Evolutionary conservation across 768 basidiomycete species (phyloP), one percentile per base, ranked within the genome.

Genomic region (Kwoniella botswanensis): DNA sequence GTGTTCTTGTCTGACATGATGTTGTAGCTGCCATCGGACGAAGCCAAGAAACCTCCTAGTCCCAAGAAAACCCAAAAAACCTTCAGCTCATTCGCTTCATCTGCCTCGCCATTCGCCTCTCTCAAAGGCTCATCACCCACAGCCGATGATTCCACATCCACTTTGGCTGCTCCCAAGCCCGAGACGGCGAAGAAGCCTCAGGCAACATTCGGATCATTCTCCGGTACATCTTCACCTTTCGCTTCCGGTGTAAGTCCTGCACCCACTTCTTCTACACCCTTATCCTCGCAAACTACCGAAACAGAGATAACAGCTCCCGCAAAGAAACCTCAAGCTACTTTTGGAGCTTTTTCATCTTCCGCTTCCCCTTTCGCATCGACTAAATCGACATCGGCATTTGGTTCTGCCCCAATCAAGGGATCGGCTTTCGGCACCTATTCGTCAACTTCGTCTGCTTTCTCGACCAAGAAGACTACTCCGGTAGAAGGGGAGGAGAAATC

Each of bases 261-360:
- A 4, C 10, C 64, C 13, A 42, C 64, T 11, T 35, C 35, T 7
- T 2, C 54, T 3, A 43, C 64, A 9, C 50, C 50, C 2, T 1
- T 50, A 17, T 18, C 63, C 17, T 11, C 26, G 3, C 21, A 21
- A 22, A 18, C 29, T n/a, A 26, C 66, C 24, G 59, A 73, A 41
- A 18, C 43, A 15, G 42, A 53, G 22, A 13, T 71, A 10, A 60
- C 62, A 56, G 67, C 64, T 18, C 74, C 74, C 7, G 64, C 71
- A 24, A 82, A 82, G 71, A 81, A 79, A 65, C 68, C 81, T n/a
- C 81, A 80, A 68, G 65, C 78, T 0, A 76, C 74, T 13, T 81
- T 82, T 52, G 75, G 74, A n/a, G 66, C 75, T 15, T 81, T 79
- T 73, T 74, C 81, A 15, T 77, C 74, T 43, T 50, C 74, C 17